Base-by-base conservation (phyloP, 2,329 filamentous ascomycete species). In the Hypoxylon sp. region DNA sequence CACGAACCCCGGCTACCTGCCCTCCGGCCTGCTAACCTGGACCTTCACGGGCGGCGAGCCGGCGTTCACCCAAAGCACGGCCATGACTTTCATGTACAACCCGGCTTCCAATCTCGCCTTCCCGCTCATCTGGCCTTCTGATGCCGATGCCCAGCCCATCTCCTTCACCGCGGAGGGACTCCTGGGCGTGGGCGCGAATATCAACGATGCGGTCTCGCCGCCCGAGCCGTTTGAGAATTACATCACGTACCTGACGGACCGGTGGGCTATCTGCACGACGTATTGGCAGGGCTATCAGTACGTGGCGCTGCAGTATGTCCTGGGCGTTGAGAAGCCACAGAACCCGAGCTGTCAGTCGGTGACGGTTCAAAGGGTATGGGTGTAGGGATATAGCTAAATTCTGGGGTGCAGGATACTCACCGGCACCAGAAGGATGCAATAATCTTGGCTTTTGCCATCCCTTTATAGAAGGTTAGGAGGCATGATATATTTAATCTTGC, bases 201-300 rank as follows among this genome's bases (percentile, higher is more conserved):
- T 69, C 55, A 53, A 71, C 42, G 70, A 71, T 40, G 42, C 68
- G 3, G n/a, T 65, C 18, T 51, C 59, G 4, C 67, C 63, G 4
- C 70, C 70, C 2, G 36, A 42, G 42, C 63, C 65, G 12, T 71
- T 60, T n/a, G 61, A 63, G 8, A 61, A 61, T 18, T 52, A 59
- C 26, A 33, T 65, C 18, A 59, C 61, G 7, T 65, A 65, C 28
- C 33, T 66, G 20, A 57, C 60, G n/a, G 59, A 69, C 18, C 67
- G 70, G 20, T 71, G 68, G 68, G 65, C 48, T 12, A 42, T 71
- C 18, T 71, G 70, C 26, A 50, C 32, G 44, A 70, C 70, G 12
- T 71, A 71, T 53, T 68, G 57, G 58, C 58, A 69, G 61, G 59
- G 63, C 1, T 71, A 71, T 28, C 49, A 48, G 3, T 71, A 71